Percentiles rank a stretch among this genome's conserved stretches.
Evolutionary conservation across 139 green algal genomes (phyloP).

Genomic region (Chlamydomonas applanata): DNA sequence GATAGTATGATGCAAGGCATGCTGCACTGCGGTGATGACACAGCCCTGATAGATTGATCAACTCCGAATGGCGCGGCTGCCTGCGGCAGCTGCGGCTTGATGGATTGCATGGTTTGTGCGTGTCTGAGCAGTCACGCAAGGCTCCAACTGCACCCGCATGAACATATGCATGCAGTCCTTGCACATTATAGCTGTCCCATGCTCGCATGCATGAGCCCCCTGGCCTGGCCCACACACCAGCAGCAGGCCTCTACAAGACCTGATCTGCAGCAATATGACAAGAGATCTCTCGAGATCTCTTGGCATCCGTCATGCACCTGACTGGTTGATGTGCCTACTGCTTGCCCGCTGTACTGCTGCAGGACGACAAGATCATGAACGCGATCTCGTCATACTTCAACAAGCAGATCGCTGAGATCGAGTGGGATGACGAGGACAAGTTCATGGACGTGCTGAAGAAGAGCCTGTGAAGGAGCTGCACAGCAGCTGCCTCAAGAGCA

Average conservation of each 20-base stretch:
- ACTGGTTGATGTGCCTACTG: background rate
- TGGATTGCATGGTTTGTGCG: conserved; percentile 20
- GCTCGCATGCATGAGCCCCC: no score
- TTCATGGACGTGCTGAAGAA: conserved; percentile 35
- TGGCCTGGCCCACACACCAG: no score
- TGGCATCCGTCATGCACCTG: background rate
- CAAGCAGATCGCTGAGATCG: conserved; percentile 22
- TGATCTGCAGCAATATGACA: no score
- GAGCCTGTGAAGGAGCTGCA: background rate
- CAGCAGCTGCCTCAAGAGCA: no score
- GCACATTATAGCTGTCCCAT: no score
- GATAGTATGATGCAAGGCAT: no score
- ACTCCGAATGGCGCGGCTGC: background rate
- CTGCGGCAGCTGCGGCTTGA: background rate
- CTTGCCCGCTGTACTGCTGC: background rate
- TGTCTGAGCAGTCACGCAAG: conserved; percentile 15
- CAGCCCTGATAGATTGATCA: background rate
- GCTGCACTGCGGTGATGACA: background rate
- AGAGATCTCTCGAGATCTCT: no score
- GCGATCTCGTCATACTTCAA: conserved; percentile 39
- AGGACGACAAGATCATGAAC: conserved; percentile 30
- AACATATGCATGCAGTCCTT: no score
- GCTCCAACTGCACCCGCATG: background rate
- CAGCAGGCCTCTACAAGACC: no score
- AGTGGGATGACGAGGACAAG: conserved; percentile 38